Evolutionary conservation across 75 land plant species (phyloP).

Genomic region (Cryptomeria japonica): DNA sequence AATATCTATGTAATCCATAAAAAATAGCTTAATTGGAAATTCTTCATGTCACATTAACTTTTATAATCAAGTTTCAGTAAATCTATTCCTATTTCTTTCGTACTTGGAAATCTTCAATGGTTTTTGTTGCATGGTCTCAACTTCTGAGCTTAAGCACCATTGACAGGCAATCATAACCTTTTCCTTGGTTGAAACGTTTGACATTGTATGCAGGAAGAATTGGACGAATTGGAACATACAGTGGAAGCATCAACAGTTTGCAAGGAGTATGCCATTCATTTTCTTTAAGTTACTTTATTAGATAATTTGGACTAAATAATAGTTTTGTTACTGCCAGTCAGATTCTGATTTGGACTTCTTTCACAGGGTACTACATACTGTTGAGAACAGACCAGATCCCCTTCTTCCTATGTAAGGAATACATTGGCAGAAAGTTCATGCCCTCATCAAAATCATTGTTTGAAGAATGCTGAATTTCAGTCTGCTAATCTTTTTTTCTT

Average conservation of each 20-base stretch:
- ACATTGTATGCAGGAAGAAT: not conserved
- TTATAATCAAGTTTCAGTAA: not conserved
- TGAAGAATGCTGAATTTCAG: not conserved
- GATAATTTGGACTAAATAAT: not conserved
- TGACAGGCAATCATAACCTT: not conserved
- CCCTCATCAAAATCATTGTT: not conserved
- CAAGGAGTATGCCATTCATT: not conserved
- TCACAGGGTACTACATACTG: not conserved
- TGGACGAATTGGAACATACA: not conserved
- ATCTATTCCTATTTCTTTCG: not conserved
- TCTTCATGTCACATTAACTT: not conserved
- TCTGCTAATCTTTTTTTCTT: not conserved
- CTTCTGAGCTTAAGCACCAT: not conserved
- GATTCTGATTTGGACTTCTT: not conserved
- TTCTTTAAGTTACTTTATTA: not conserved
- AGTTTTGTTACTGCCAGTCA: not conserved
- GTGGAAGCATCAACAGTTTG: not conserved
- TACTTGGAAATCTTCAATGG: not conserved
- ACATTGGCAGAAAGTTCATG: not conserved
- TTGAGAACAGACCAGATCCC: constrained; percentile 1
- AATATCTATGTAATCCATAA: not conserved
- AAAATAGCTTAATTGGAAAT: not conserved
- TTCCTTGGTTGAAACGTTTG: not conserved
- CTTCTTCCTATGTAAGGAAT: not conserved
- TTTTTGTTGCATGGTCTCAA: not conserved